A percentile compares a stretch with the other conserved stretches of the same genome.
These are phyloP conservation scores for Collybia sp. DNA, from an alignment of 768 basidiomycete species.

Conservation along the genomic window DNA sequence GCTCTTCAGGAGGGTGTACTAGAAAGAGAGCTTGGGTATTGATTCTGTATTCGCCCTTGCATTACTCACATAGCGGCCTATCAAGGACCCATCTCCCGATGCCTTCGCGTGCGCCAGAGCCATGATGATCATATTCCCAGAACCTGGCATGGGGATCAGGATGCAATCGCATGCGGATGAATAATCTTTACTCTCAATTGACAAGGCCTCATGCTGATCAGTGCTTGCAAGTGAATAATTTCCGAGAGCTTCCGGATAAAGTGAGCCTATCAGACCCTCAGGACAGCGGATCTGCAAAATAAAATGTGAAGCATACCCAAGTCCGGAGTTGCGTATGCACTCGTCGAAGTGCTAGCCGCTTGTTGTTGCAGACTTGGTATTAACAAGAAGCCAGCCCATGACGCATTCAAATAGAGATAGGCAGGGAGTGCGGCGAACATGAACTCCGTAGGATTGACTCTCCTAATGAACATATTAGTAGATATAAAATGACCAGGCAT, in stretches of 20 bases:
- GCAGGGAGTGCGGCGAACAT: conserved; percentile 48
- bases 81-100: conserved; percentile 45
- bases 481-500: not conserved
- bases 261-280: conserved; percentile 22
- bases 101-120: conserved; percentile 55
- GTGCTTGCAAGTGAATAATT: conserved; percentile 41
- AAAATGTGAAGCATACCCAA: no score
- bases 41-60: no score
- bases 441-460: conserved; percentile 52
- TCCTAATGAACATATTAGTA: conserved; percentile 17
- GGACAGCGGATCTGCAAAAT: conserved; percentile 7
- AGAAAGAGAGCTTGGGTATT: no score
- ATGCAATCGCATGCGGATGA: not conserved
- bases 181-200: conserved; percentile 36
- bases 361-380: conserved; percentile 54
- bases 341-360: conserved; percentile 63
- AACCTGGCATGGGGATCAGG: conserved; percentile 33
- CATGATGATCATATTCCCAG: conserved; percentile 76
- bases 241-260: conserved; percentile 39
- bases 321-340: conserved; percentile 53
- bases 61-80: conserved; percentile 38
- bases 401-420: conserved; percentile 49
- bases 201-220: conserved; percentile 54
- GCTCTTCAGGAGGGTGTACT: no score
- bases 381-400: conserved; percentile 30